Conservation (phyloP, 768 basidiomycete genomes). For the Mycena kentingensis region DNA sequence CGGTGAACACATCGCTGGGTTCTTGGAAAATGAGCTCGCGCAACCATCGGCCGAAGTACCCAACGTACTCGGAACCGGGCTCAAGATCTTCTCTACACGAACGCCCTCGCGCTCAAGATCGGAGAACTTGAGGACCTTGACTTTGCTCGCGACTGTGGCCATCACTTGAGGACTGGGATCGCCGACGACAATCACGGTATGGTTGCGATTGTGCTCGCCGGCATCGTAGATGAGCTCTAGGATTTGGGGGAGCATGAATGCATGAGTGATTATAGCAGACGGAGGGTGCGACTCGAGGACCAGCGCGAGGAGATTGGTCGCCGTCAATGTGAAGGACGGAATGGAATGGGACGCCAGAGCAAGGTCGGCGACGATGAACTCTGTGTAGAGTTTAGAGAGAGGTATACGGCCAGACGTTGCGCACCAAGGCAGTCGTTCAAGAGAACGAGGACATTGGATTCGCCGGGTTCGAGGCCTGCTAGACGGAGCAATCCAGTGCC, state of each 20-base stretch:
- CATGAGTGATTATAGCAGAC: constrained; percentile 72
- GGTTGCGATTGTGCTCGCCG: constrained; percentile 45
- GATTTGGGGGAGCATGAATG: constrained; percentile 64
- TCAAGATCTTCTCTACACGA: constrained; percentile 46
- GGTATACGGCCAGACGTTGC: constrained; percentile 18
- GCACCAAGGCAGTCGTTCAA: constrained; percentile 79
- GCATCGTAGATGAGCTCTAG: constrained; percentile 73
- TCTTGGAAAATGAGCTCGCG: constrained; percentile 38
- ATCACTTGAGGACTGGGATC: constrained; percentile 50
- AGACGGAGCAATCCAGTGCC: constrained; percentile 70
- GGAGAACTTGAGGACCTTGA: constrained; percentile 64
- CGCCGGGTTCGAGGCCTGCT: constrained; percentile 53
- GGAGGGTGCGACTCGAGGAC: constrained; percentile 68
- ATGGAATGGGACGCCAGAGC: constrained; percentile 74
- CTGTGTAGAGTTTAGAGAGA: constrained; percentile 35
- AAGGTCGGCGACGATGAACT: constrained; percentile 79
- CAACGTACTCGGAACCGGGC: constrained; percentile 55
- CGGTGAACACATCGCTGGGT: constrained; percentile 64
- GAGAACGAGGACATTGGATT: constrained; percentile 72
- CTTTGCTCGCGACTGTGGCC: constrained; percentile 50
- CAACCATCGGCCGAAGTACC: constrained; percentile 1
- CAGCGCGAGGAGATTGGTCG: constrained; percentile 59
- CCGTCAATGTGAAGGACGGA: constrained; percentile 64
- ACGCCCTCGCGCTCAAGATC: constrained; percentile 72
- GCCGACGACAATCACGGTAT: constrained; percentile 73